A percentile compares a stretch with the other conserved stretches of the same genome.
These are phyloP conservation scores for Borovskyia barvae DNA, from an alignment of 208 protist species.

Conservation along the genomic window DNA sequence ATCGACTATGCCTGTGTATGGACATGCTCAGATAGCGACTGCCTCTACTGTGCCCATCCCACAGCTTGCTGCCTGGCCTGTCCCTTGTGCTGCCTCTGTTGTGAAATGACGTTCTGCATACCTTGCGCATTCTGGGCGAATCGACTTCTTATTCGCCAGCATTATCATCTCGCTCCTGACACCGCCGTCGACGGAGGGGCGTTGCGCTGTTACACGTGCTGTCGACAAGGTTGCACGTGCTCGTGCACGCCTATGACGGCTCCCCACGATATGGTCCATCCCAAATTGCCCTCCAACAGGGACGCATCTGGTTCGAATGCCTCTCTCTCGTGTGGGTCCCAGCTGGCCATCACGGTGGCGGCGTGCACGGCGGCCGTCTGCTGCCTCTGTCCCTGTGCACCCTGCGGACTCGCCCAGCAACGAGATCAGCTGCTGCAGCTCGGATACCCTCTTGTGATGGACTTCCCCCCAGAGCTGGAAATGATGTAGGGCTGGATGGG, in stretches of 20 bases:
- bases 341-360: constrained; percentile 27
- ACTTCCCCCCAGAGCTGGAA: constrained; percentile 19
- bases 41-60: constrained; percentile 26
- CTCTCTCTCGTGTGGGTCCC: constrained; percentile 24
- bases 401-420: constrained; percentile 46
- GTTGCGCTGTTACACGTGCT: constrained; percentile 33
- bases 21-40: constrained; percentile 18
- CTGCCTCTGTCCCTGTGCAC: constrained; percentile 34
- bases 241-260: neutral
- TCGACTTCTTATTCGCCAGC: constrained; percentile 44
- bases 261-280: constrained; percentile 3
- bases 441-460: constrained; percentile 33
- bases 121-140: constrained; percentile 49
- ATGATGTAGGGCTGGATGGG: constrained; percentile 12
- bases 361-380: constrained; percentile 28
- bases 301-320: too few relatives aligned
- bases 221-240: constrained; percentile 26
- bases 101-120: constrained; percentile 42
- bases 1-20: constrained; percentile 10
- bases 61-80: constrained; percentile 32
- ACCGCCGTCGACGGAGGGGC: constrained; percentile 17
- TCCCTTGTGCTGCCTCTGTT: constrained; percentile 33
- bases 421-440: constrained; percentile 35
- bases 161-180: constrained; percentile 44
- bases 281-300: too few relatives aligned